Conservation (phyloP, 179 eudicot genomes). For the Actinidia chinensis region DNA sequence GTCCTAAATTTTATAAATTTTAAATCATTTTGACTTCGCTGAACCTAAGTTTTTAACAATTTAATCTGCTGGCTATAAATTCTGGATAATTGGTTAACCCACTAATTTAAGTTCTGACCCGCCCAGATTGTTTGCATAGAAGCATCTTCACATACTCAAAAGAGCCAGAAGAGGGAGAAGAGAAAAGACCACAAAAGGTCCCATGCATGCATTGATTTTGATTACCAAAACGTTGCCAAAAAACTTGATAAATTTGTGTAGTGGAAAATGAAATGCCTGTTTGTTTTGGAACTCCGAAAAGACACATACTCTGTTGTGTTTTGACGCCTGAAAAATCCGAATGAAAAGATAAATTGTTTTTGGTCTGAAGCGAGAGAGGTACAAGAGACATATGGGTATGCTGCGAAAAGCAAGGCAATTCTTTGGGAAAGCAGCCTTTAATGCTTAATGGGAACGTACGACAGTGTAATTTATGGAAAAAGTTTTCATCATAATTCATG, state of each 20-base stretch:
- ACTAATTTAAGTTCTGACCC: no score
- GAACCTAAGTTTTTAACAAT: no score
- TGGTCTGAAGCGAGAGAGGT: not conserved
- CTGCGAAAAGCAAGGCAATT: not conserved
- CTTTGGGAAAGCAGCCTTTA: not conserved
- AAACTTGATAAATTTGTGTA: not conserved
- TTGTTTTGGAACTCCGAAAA: not conserved
- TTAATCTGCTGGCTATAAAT: no score
- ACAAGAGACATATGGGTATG: not conserved
- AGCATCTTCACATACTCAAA: slow-evolving; percentile 1
- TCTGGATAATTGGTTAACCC: no score
- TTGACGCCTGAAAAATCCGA: no score
- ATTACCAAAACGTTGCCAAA: not conserved
- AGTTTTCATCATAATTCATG: not conserved
- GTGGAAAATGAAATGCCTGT: not conserved
- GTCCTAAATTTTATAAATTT: no score
- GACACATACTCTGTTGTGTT: not conserved
- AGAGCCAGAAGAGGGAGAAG: no score
- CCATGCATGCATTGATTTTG: not conserved
- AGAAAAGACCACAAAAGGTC: not conserved
- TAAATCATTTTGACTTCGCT: no score
- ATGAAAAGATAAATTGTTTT: not conserved
- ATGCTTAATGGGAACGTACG: not conserved
- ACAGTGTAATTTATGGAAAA: not conserved
- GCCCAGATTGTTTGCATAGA: not conserved